These are phyloP conservation scores for Porcisia deanei DNA, from an alignment of 208 protist species.

Conservation along the genomic window DNA sequence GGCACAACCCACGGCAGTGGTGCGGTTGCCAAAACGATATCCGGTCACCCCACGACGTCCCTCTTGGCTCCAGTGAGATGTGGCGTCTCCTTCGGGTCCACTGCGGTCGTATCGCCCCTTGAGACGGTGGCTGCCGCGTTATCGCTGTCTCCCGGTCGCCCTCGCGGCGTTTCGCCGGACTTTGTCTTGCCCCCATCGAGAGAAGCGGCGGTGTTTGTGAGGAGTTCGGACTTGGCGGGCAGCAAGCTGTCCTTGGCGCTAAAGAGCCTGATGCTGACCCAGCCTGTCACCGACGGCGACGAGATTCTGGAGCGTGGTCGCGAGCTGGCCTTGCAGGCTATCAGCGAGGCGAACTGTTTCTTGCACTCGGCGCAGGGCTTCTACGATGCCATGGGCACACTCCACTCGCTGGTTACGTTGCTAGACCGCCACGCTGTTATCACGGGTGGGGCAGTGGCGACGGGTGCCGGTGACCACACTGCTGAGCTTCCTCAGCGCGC, in stretches of 20 bases:
- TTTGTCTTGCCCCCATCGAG: conserved; percentile 20
- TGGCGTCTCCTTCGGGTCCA: background rate
- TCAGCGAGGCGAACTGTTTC: conserved; percentile 29
- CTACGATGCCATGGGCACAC: conserved; percentile 46
- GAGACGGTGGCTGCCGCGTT: background rate
- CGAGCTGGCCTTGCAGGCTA: conserved; percentile 26
- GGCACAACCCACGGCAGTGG: background rate
- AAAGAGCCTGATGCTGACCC: conserved; percentile 19
- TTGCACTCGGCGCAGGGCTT: conserved; percentile 38
- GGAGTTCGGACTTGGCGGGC: conserved; percentile 19
- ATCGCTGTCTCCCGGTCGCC: background rate
- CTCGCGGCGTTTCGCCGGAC: background rate
- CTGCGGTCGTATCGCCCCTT: background rate
- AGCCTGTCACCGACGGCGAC: conserved; percentile 24
- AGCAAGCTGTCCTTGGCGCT: conserved; percentile 27
- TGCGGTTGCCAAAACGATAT: background rate
- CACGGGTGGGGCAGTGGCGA: conserved; percentile 22
- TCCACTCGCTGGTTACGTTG: conserved; percentile 36
- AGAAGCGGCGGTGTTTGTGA: background rate
- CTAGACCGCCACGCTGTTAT: conserved; percentile 32
- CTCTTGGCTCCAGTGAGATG: background rate
- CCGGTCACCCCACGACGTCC: background rate
- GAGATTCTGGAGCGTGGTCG: conserved; percentile 30
- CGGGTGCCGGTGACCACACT: conserved; percentile 15
- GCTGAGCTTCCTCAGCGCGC: conserved; percentile 31